Evolutionary conservation across 345 rosid genomes (phyloP).

Genomic region (Rhodamnia argentea): DNA sequence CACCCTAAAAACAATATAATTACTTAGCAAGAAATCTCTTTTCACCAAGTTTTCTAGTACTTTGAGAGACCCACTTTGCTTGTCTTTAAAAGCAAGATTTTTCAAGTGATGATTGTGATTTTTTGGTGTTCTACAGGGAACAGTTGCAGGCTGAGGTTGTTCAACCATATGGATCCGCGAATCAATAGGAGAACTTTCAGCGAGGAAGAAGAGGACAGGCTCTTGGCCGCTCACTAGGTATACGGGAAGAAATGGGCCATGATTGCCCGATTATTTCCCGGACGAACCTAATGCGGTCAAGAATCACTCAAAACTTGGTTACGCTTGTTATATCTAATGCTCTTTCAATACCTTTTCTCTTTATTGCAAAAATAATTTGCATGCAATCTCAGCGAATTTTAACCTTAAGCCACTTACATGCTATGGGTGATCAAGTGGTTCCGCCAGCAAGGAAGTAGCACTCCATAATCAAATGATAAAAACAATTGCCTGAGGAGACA

Average conservation of each 20-base stretch:
- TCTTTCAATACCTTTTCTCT: too few relatives aligned
- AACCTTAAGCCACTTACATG: too few relatives aligned
- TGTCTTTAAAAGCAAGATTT: not conserved
- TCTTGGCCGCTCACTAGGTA: constrained; percentile 5
- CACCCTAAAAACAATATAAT: not conserved
- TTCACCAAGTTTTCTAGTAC: not conserved
- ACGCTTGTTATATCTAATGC: too few relatives aligned
- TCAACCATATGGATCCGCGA: constrained; percentile 8
- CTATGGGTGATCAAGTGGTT: too few relatives aligned
- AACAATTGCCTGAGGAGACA: too few relatives aligned
- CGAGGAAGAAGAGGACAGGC: too few relatives aligned
- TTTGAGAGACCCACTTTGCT: not conserved
- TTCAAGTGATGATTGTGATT: not conserved
- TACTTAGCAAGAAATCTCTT: not conserved
- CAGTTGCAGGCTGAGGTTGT: constrained; percentile 41
- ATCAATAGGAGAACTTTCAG: too few relatives aligned
- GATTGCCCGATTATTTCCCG: constrained; percentile 8
- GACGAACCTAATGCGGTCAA: constrained; percentile 8
- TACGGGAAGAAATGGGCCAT: constrained; percentile 35
- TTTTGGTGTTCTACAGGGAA: constrained; percentile 15
- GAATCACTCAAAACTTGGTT: constrained; percentile 1
- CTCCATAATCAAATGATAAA: too few relatives aligned
- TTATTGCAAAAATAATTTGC: too few relatives aligned
- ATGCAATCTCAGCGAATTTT: too few relatives aligned
- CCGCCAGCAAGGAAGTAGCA: too few relatives aligned